These are phyloP conservation scores for Sporisorium iseilematis-ciliati DNA, from an alignment of 1,284 basidiomycete genomes.

Conservation along the genomic window DNA sequence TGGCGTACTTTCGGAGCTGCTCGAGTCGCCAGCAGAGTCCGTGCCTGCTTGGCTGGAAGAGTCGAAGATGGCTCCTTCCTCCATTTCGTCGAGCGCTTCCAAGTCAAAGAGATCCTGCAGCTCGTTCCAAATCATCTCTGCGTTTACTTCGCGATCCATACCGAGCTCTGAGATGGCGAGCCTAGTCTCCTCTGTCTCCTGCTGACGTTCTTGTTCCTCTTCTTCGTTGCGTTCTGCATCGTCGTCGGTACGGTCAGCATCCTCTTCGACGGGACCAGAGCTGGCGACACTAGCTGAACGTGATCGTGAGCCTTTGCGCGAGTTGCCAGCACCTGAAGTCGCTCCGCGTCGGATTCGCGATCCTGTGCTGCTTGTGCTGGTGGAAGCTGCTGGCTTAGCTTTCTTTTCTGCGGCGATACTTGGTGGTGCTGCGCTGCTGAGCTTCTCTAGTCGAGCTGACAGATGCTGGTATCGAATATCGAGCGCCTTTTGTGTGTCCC, in stretches of 20 bases:
- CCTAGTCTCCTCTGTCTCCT: constrained; percentile 29
- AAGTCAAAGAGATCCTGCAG: constrained; percentile 57
- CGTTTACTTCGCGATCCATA: constrained; percentile 25
- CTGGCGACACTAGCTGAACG: constrained; percentile 47
- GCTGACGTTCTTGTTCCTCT: constrained; percentile 41
- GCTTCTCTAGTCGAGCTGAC: constrained; percentile 34
- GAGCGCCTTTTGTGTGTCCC: constrained; percentile 46
- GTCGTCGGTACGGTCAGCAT: constrained; percentile 38
- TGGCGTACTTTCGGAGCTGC: constrained; percentile 30
- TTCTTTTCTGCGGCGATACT: constrained; percentile 33
- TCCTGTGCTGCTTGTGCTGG: constrained; percentile 11
- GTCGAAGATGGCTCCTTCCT: constrained; percentile 50
- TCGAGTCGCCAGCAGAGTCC: constrained; percentile 27
- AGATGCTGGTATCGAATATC: constrained; percentile 32
- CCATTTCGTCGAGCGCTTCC: constrained; percentile 60
- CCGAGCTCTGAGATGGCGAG: constrained; percentile 49
- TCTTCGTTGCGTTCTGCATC: constrained; percentile 37
- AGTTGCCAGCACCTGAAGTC: neutral
- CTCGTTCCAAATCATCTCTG: constrained; percentile 50
- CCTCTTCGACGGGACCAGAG: constrained; percentile 31
- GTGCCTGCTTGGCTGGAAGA: constrained; percentile 44
- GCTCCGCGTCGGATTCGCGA: constrained; percentile 28
- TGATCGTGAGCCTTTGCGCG: constrained; percentile 39
- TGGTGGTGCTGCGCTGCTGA: constrained; percentile 36
- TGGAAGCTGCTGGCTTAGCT: constrained; percentile 21